Percentiles rank a stretch among this genome's conserved stretches.
Conservation (phyloP, 1,284 basidiomycete species). For the Naganishia albida region DNA sequence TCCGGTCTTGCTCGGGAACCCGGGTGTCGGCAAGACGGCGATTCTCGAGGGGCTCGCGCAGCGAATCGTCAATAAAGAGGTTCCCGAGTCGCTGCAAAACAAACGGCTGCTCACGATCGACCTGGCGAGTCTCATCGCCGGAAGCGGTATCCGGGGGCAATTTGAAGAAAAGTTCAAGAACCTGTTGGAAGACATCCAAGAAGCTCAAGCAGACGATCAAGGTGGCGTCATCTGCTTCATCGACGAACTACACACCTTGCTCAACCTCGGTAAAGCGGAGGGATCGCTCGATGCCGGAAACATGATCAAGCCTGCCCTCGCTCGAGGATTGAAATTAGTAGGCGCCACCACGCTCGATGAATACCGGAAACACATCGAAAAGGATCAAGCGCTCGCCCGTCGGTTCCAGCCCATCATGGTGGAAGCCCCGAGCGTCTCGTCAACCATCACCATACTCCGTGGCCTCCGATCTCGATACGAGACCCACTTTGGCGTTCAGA, state of each 20-base stretch:
- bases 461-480: constrained; percentile 83
- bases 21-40: constrained; percentile 88
- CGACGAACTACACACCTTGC: constrained; percentile 82
- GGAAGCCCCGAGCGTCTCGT: constrained; percentile 81
- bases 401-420: constrained; percentile 86
- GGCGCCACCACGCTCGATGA: constrained; percentile 89
- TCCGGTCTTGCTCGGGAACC: constrained; percentile 66
- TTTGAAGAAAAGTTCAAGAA: constrained; percentile 92
- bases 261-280: constrained; percentile 87
- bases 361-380: constrained; percentile 86
- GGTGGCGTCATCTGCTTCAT: constrained; percentile 74
- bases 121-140: constrained; percentile 76
- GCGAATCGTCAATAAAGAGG: constrained; percentile 83
- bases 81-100: constrained; percentile 83
- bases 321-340: constrained; percentile 78
- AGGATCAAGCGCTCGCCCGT: constrained; percentile 85
- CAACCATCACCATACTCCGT: constrained; percentile 83
- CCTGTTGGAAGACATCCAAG: constrained; percentile 81
- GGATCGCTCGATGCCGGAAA: constrained; percentile 89
- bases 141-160: constrained; percentile 82
- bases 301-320: constrained; percentile 63
- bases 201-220: constrained; percentile 59
- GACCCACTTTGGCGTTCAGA: constrained; percentile 86
- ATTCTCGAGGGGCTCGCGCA: constrained; percentile 85
- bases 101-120: constrained; percentile 82